Evolutionary conservation across 345 rosid genomes (phyloP), one percentile per base, ranked within the genome.

Genomic region (Clarkia xantiana): DNA sequence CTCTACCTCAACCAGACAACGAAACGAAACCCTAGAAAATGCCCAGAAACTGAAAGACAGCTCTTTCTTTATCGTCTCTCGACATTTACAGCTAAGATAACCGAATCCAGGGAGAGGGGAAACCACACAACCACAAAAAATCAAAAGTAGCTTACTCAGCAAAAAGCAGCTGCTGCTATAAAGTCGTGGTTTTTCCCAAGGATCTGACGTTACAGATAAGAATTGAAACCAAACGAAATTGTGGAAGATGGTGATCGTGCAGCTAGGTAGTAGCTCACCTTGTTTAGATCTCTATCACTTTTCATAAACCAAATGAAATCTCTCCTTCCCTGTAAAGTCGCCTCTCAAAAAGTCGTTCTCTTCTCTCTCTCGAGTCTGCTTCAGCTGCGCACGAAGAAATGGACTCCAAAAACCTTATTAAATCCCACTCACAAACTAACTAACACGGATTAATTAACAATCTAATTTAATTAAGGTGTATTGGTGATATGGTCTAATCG

Each of bases 391-490:
- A 40, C 6, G 41, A 40, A 18, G 44, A 14, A 45, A 55, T 10
- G 69, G 69, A 59, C 69, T 47, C 62, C 53, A 59, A 62, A 62
- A 61, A 46, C 4, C 51, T 58, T 54, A 60, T 72, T 60, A 70
- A 70, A 73, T 70, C 62, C 53, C 40, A 18, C 23, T 60, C 52
- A 45, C 42, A n/a, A 60, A 60, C 47, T 3, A 34, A 43, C 14
- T 22, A 11, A 49, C 42, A 49, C 41, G 41, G 41, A 29, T 23
- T 34, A 29, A 49, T 44, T 44, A 16, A 10, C 2, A 42, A 5
- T 42, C 3, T 9, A 17, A 1, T 17, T 17, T 6, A 14, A 44
- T n/a, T 44, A 44, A n/a, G 8, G 17, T n/a, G 9, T 12, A n/a
- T n/a, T n/a, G n/a, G n/a, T n/a, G n/a, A n/a, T n/a, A n/a, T n/a